Conservation (phyloP, 2,329 filamentous ascomycete genomes). For the Aspergillus jensenii region DNA sequence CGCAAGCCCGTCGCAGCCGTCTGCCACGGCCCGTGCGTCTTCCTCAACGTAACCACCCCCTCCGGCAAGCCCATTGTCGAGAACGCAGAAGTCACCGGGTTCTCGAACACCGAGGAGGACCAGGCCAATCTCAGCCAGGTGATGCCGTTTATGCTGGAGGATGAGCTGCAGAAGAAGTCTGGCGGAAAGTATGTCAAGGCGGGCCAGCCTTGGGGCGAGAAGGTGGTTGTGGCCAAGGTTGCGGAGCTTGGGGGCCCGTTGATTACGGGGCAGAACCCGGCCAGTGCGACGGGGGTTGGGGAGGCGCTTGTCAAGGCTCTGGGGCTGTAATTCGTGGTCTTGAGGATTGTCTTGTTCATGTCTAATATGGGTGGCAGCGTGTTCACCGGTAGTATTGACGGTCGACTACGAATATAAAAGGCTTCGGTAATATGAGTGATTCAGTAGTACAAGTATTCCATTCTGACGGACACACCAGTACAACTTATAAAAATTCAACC, state of each 20-base stretch:
- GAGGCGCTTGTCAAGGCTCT: conserved; percentile 42
- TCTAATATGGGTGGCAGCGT: background rate
- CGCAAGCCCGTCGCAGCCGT: conserved; percentile 51
- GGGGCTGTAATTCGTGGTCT: conserved; percentile 5
- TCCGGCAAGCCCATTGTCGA: conserved; percentile 43
- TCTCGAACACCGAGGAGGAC: conserved; percentile 49
- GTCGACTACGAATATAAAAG: too few relatives aligned
- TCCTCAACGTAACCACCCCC: conserved; percentile 44
- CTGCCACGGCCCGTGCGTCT: conserved; percentile 48
- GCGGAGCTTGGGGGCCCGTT: conserved; percentile 30
- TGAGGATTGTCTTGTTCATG: too few relatives aligned
- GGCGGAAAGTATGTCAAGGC: conserved; percentile 47
- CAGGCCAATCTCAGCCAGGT: conserved; percentile 36
- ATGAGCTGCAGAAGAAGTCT: conserved; percentile 38
- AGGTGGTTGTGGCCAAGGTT: conserved; percentile 41
- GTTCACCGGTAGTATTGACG: background rate
- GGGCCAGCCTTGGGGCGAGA: conserved; percentile 43
- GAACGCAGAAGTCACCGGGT: conserved; percentile 44
- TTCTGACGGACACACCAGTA: too few relatives aligned
- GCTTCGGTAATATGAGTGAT: too few relatives aligned
- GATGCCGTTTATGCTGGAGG: conserved; percentile 49
- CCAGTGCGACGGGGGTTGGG: conserved; percentile 44
- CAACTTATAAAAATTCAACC: too few relatives aligned
- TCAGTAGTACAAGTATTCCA: too few relatives aligned
- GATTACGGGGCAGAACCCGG: conserved; percentile 51